phyloP scores from a whole-genome alignment of 164 flowering plant genomes.

The Umbellularia californica region DNA sequence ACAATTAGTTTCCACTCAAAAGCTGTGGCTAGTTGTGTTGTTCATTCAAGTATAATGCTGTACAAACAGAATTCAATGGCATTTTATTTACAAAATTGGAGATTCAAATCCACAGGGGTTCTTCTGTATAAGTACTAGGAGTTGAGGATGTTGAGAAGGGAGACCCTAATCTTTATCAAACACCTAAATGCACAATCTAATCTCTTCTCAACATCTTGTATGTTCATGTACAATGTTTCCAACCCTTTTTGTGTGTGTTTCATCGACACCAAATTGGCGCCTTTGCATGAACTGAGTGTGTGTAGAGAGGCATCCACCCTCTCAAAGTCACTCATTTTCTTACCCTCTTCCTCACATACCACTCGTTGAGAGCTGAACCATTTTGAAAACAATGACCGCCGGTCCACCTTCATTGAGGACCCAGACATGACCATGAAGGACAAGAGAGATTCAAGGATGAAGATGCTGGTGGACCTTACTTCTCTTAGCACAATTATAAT shows the following conservation, averaged over 20 bases:
- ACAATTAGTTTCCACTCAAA: too few relatives aligned
- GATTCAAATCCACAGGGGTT: background rate
- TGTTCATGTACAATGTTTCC: conserved; percentile 44
- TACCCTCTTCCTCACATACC: conserved; percentile 9
- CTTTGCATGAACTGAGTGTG: conserved; percentile 15
- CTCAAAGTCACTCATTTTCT: conserved; percentile 32
- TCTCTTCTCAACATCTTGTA: conserved; percentile 42
- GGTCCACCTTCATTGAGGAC: conserved; percentile 23
- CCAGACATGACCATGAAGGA: conserved; percentile 23
- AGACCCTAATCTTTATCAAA: conserved; percentile 54
- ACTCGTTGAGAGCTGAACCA: background rate
- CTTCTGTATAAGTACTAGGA: background rate
- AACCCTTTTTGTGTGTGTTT: conserved; percentile 34
- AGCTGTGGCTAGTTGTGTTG: background rate
- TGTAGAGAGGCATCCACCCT: conserved; percentile 25
- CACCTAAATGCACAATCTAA: conserved; percentile 44
- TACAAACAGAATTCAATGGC: background rate
- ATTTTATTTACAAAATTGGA: background rate
- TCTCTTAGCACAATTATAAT: conserved; percentile 31
- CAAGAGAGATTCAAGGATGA: conserved; percentile 29
- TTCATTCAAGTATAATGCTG: background rate
- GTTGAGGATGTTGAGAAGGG: conserved; percentile 28
- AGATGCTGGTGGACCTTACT: conserved; percentile 22
- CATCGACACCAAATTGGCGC: conserved; percentile 15
- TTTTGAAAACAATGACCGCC: conserved; percentile 28